phyloP scores from a whole-genome alignment of 2,329 filamentous ascomycete genomes.

The Dactylellina leptospora region DNA sequence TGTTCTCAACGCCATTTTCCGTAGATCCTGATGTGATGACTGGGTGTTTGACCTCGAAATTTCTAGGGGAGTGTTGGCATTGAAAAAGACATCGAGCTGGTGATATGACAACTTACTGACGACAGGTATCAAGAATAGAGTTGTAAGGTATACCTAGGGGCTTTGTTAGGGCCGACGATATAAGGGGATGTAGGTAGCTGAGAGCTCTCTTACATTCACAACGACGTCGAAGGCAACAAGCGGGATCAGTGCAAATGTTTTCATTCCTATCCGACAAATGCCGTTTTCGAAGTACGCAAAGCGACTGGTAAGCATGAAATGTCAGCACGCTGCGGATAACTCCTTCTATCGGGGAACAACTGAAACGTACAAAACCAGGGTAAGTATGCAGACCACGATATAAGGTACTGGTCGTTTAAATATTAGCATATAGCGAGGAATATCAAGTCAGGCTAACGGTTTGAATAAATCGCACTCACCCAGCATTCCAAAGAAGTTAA shows the following conservation, averaged over 20 bases:
- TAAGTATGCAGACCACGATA: slow-evolving; percentile 64
- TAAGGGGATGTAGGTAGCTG: neutral
- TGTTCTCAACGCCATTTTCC: slow-evolving; percentile 26
- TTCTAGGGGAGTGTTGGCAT: neutral
- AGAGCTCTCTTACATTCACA: slow-evolving; percentile 63
- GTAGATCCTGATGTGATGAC: slow-evolving; percentile 5
- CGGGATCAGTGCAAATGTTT: slow-evolving; percentile 68
- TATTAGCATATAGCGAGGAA: no score
- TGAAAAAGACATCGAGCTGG: neutral
- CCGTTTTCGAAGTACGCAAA: slow-evolving; percentile 67
- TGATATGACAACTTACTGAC: slow-evolving; percentile 62
- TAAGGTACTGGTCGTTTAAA: slow-evolving; percentile 49
- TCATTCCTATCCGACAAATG: slow-evolving; percentile 70
- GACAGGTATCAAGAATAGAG: slow-evolving; percentile 68
- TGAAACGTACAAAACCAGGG: slow-evolving; percentile 68
- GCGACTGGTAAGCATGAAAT: slow-evolving; percentile 62
- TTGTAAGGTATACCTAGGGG: slow-evolving; percentile 66
- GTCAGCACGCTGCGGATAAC: no score
- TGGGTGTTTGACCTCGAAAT: neutral
- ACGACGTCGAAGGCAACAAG: slow-evolving; percentile 69
- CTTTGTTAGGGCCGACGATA: slow-evolving; percentile 4
- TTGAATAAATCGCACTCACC: slow-evolving; percentile 57
- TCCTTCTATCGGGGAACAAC: no score
- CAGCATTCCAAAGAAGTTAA: slow-evolving; percentile 70
- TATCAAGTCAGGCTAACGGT: neutral